Base-by-base conservation (phyloP, 805 yeast genomes). In the Millerozyma acaciae region DNA sequence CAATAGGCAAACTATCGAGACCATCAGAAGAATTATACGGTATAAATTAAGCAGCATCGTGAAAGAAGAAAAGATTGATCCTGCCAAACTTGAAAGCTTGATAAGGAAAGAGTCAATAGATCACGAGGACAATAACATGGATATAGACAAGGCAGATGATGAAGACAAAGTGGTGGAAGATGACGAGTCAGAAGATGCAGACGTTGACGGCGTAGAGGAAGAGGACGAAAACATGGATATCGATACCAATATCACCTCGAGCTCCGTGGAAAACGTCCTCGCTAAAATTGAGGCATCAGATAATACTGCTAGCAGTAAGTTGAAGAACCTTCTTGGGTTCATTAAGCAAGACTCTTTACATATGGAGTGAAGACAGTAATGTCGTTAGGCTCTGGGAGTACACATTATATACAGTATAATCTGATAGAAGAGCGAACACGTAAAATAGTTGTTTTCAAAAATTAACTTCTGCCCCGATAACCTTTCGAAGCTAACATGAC, bases 41-140 rank as follows among this genome's bases (percentile, higher is more conserved):
- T 82, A 83, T 47, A 88, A 87, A 52, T 59, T 88, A 35, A 73
- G 74, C 14, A 73, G 79, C 39, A 56, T 84, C 29, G 75, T 73
- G 57, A 73, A 57, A 58, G 70, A 76, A 43, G 64, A 65, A 49
- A 53, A 68, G 21, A 44, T 78, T 39, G 70, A 73, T 43, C 48
- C 51, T 30, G 56, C 44, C 28, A 65, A 62, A 48, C 57, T 68
- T 36, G 58, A 62, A 8, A 69, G 69, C 35, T 67, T 82, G 39
- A 48, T 64, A 20, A 55, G 45, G n/a, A 53, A 65, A 6, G 63
- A 65, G 32, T 60, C 53, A 44, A 52, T 51, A 24, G 51, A 49
- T 21, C 19, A 38, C 33, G 14, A 26, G 16, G 33, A 42, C 12
- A 15, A 23, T 23, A 16, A 19, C 43, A 39, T n/a, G 51, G 68